phyloP scores from a whole-genome alignment of 345 rosid genomes.

The rapeseed (Brassica napus) region DNA sequence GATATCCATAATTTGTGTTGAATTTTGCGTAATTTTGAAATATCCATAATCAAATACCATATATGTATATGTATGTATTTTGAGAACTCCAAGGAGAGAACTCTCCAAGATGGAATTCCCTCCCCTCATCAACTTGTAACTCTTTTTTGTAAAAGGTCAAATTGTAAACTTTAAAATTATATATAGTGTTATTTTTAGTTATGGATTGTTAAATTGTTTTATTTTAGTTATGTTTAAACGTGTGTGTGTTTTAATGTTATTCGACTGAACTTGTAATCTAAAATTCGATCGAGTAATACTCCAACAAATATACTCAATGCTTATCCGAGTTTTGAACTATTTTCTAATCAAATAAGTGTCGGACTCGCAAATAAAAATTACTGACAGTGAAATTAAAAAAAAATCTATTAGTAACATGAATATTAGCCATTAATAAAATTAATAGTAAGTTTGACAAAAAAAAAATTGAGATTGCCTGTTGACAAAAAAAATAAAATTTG shows the following conservation, averaged over 20 bases:
- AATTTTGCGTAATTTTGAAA: no score
- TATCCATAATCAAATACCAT: no score
- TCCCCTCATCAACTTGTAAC: background rate
- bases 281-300: background rate
- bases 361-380: background rate
- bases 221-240: background rate
- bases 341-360: background rate
- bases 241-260: background rate
- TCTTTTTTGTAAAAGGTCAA: background rate
- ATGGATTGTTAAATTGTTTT: background rate
- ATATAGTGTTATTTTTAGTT: background rate
- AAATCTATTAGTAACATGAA: background rate
- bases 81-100: no score
- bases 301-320: background rate
- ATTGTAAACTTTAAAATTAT: background rate
- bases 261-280: background rate
- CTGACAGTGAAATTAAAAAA: background rate
- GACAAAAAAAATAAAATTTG: background rate
- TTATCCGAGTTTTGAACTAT: background rate
- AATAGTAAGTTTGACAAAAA: no score
- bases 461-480: no score
- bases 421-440: background rate
- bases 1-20: no score
- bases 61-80: no score
- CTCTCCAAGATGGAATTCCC: background rate